A percentile compares a stretch with the other conserved stretches of the same genome.
These are phyloP conservation scores for Suillus americanus DNA, from an alignment of 768 basidiomycete species.

Conservation along the genomic window DNA sequence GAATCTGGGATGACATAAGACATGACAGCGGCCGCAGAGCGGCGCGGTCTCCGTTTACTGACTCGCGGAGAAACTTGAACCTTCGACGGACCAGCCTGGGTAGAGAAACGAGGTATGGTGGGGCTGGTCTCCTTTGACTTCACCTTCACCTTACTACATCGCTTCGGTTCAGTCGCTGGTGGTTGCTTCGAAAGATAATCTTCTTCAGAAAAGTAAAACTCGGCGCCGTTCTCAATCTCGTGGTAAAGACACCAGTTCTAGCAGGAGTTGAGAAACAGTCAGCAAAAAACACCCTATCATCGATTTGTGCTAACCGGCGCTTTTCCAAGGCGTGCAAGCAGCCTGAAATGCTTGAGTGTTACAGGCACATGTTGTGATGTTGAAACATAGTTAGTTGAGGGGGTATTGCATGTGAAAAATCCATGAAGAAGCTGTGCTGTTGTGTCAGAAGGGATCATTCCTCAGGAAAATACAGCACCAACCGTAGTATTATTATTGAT, in stretches of 20 bases:
- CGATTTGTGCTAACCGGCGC: constrained; percentile 48
- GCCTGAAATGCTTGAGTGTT: constrained; percentile 73
- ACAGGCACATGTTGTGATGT: constrained; percentile 53
- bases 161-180: constrained; percentile 23
- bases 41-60: constrained; percentile 56
- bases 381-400: constrained; percentile 20
- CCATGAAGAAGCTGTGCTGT: constrained; percentile 47
- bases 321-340: constrained; percentile 67
- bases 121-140: constrained; percentile 38
- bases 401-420: constrained; percentile 35
- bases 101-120: constrained; percentile 25
- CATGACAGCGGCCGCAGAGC: constrained; percentile 48
- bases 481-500: constrained; percentile 57
- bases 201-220: constrained; percentile 69
- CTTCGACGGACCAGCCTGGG: constrained; percentile 15
- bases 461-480: constrained; percentile 8
- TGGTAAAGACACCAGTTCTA: constrained; percentile 57
- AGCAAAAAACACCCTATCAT: background rate
- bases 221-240: constrained; percentile 63
- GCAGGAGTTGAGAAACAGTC: constrained; percentile 6
- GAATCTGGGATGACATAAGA: constrained; percentile 72
- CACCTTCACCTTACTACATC: constrained; percentile 21
- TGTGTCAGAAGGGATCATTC: background rate
- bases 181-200: constrained; percentile 53
- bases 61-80: constrained; percentile 22